Percentiles rank a stretch among this genome's conserved stretches.
These are phyloP conservation scores for Aspergillus sp. DNA, from an alignment of 2,329 filamentous ascomycete species.

Conservation along the genomic window DNA sequence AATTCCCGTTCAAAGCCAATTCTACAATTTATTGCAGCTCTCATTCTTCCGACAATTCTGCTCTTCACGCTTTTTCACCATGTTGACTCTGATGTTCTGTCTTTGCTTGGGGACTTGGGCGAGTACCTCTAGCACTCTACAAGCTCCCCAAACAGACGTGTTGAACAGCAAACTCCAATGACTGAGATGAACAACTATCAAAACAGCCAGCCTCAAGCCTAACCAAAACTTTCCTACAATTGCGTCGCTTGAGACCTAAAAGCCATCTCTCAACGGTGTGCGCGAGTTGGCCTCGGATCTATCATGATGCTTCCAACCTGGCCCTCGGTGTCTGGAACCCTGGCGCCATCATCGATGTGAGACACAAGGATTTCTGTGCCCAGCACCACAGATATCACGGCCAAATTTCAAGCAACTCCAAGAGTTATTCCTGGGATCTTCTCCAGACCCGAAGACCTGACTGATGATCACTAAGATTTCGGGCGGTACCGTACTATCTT, in stretches of 20 bases:
- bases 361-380: neutral
- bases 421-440: neutral
- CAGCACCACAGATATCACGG: neutral
- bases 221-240: conserved; percentile 7
- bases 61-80: neutral
- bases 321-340: neutral
- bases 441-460: neutral
- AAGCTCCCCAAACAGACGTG: conserved; percentile 5
- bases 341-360: neutral
- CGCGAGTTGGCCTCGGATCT: neutral
- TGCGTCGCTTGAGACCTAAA: neutral
- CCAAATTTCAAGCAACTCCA: neutral
- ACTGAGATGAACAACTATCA: conserved; percentile 6
- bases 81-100: neutral
- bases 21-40: neutral
- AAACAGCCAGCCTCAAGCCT: conserved; percentile 8
- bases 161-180: conserved; percentile 10
- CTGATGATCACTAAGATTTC: conserved; percentile 8
- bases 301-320: neutral
- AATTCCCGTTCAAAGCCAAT: neutral
- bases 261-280: neutral
- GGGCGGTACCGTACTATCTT: conserved; percentile 2
- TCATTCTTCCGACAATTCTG: neutral
- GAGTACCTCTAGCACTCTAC: neutral
- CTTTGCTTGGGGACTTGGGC: neutral